Percentiles rank a stretch among this genome's conserved stretches.
These are phyloP conservation scores for Fomitopsis schrenkii DNA, from an alignment of 1,284 basidiomycete genomes.

Conservation along the genomic window DNA sequence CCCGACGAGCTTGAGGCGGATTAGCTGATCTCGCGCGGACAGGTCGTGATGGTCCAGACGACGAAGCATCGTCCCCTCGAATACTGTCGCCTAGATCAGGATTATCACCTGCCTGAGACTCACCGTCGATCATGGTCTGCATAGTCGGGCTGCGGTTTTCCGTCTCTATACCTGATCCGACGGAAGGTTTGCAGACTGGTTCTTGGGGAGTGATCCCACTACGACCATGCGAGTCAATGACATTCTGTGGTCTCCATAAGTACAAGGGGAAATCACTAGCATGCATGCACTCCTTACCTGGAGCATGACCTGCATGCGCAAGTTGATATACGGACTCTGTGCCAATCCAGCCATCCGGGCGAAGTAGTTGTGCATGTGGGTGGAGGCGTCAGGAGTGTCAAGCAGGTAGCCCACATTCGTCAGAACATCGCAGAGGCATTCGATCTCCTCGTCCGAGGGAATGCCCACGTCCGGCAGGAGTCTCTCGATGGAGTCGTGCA, in stretches of 20 bases:
- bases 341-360: constrained; percentile 80
- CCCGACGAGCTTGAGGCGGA: too few relatives aligned
- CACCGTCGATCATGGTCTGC: too few relatives aligned
- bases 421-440: constrained; percentile 90
- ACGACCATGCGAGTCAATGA: constrained; percentile 83
- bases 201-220: constrained; percentile 71
- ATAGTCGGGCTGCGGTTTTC: too few relatives aligned
- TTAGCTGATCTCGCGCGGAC: too few relatives aligned
- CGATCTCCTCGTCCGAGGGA: constrained; percentile 97
- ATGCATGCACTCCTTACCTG: constrained; percentile 48
- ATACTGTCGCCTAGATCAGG: too few relatives aligned
- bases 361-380: constrained; percentile 93
- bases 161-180: constrained; percentile 29
- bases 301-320: constrained; percentile 94
- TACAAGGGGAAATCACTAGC: neutral
- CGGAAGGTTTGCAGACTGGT: constrained; percentile 55
- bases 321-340: constrained; percentile 70
- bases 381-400: constrained; percentile 75
- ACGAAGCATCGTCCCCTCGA: too few relatives aligned
- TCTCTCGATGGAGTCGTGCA: constrained; percentile 96
- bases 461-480: constrained; percentile 88
- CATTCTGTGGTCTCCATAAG: constrained; percentile 25
- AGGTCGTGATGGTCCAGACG: too few relatives aligned
- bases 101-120: too few relatives aligned
- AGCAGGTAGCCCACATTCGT: constrained; percentile 84